Conservation (phyloP, 331 rosid genomes). For the Arachis monticola region DNA sequence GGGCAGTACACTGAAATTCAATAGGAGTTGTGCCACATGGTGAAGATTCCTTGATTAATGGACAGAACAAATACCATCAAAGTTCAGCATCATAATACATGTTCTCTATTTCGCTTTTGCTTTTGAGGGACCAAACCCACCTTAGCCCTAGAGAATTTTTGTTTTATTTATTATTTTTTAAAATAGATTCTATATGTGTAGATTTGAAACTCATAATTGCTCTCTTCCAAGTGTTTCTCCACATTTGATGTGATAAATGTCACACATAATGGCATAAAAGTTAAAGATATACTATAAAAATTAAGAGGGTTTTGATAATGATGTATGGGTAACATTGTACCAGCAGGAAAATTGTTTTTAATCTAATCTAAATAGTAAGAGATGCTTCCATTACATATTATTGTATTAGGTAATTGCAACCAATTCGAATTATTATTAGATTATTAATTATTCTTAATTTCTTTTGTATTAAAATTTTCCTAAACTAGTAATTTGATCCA, state of each 20-base stretch:
- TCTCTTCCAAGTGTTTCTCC: neutral
- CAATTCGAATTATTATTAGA: neutral
- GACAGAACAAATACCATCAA: neutral
- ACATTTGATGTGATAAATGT: neutral
- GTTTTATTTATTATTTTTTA: neutral
- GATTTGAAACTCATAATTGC: conserved; percentile 2
- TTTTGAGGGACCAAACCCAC: conserved; percentile 11
- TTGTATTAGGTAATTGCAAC: neutral
- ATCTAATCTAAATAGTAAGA: neutral
- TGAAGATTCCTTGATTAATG: conserved; percentile 18
- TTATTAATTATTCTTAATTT: no score
- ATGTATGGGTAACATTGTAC: neutral
- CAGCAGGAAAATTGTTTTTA: neutral
- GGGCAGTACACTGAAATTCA: conserved; percentile 31
- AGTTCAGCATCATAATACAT: neutral
- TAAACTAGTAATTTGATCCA: no score
- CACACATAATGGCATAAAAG: neutral
- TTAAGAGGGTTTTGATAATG: neutral
- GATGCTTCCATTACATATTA: neutral
- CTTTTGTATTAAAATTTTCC: no score
- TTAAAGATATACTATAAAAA: conserved; percentile 2
- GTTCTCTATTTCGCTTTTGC: neutral
- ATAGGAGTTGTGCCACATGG: conserved; percentile 27
- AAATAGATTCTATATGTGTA: neutral
- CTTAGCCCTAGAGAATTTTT: neutral